phyloP scores from a whole-genome alignment of 139 green algal species.

The Bryopsis sp. region DNA sequence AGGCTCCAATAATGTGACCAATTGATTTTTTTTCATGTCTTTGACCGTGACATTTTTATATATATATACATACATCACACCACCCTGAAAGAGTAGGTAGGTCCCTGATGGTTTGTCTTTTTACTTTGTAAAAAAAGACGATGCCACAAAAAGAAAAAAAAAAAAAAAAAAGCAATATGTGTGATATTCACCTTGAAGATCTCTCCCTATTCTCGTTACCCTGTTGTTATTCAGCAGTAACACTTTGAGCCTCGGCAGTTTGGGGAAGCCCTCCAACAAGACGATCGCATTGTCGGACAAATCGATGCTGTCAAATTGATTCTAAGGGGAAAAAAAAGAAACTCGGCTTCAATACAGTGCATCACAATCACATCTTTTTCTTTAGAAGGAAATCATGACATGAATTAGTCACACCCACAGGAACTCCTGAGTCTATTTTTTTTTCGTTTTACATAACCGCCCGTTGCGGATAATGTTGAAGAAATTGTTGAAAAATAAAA shows the following conservation, averaged over 20 bases:
- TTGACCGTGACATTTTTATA: no score
- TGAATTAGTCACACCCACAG: no score
- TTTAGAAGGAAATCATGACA: not conserved
- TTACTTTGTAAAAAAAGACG: no score
- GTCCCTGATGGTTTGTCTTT: no score
- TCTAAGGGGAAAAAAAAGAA: constrained; percentile 41
- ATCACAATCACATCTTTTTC: constrained; percentile 3
- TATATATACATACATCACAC: no score
- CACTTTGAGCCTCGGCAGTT: constrained; percentile 69
- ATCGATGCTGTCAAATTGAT: constrained; percentile 97
- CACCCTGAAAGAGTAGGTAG: no score
- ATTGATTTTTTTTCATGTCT: not conserved
- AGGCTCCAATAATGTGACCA: not conserved
- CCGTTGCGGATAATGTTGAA: no score
- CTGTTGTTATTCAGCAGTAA: constrained; percentile 91
- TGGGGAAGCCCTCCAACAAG: constrained; percentile 88
- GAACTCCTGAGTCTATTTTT: no score
- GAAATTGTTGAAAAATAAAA: no score
- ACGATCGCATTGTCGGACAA: constrained; percentile 93
- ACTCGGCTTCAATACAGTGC: not conserved
- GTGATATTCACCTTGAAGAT: constrained; percentile 59
- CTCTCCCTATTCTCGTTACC: constrained; percentile 60
- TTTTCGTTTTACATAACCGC: no score
- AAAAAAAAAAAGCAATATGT: no score
- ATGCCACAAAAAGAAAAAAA: no score